These are phyloP conservation scores for Pythium dissimile DNA, from an alignment of 352 stramenopile genomes.

Conservation along the genomic window DNA sequence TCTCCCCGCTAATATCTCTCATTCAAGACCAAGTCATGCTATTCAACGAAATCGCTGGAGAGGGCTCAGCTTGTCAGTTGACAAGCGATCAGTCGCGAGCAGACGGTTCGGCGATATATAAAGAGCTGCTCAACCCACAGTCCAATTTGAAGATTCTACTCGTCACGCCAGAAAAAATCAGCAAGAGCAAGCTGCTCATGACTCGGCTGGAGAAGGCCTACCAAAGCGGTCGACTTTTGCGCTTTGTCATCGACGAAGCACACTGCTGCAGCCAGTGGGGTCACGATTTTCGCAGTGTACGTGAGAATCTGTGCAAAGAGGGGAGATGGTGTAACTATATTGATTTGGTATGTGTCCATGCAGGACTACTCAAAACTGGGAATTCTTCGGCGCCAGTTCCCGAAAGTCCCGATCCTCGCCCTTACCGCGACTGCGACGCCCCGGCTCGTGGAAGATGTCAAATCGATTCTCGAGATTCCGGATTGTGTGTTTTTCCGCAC, in stretches of 20 bases:
- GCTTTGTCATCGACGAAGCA: slow-evolving; percentile 93
- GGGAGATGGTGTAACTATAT: background rate
- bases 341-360: slow-evolving; percentile 5
- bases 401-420: slow-evolving; percentile 87
- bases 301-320: background rate
- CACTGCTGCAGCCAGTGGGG: slow-evolving; percentile 86
- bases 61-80: slow-evolving; percentile 43
- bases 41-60: slow-evolving; percentile 64
- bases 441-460: slow-evolving; percentile 67
- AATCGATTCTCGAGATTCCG: slow-evolving; percentile 68
- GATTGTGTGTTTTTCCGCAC: slow-evolving; percentile 85
- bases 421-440: slow-evolving; percentile 87
- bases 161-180: slow-evolving; percentile 92
- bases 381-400: slow-evolving; percentile 89
- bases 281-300: slow-evolving; percentile 76
- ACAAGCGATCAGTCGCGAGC: slow-evolving; percentile 51
- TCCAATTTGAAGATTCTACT: slow-evolving; percentile 78
- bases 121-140: slow-evolving; percentile 75
- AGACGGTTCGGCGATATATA: slow-evolving; percentile 60
- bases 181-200: slow-evolving; percentile 86
- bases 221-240: slow-evolving; percentile 64
- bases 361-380: slow-evolving; percentile 92
- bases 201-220: slow-evolving; percentile 90
- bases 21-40: slow-evolving; percentile 93
- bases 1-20: slow-evolving; percentile 91